Evolutionary conservation across 306 rosid genomes (phyloP).

Genomic region (Albizia julibrissin): DNA sequence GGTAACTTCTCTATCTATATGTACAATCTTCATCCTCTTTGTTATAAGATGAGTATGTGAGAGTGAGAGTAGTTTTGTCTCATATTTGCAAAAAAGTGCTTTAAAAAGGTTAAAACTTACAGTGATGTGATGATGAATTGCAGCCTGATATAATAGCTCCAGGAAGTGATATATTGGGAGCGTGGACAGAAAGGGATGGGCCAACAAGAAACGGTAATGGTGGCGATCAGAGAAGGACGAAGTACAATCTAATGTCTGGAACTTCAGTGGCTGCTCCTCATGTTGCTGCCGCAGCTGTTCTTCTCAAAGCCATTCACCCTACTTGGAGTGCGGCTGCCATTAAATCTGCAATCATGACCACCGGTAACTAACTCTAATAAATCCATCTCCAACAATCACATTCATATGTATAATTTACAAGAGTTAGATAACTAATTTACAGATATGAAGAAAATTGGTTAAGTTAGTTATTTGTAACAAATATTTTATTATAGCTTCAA

Average conservation of each 20-base stretch:
- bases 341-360: conserved; percentile 85
- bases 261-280: conserved; percentile 87
- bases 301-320: conserved; percentile 82
- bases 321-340: conserved; percentile 85
- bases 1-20: conserved; percentile 31
- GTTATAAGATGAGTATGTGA: too few species aligned
- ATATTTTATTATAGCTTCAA: conserved; percentile 44
- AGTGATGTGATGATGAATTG: not conserved
- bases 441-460: too few species aligned
- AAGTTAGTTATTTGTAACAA: too few species aligned
- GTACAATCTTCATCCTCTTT: too few species aligned
- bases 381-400: not conserved
- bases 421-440: too few species aligned
- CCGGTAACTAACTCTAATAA: conserved; percentile 46
- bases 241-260: conserved; percentile 73
- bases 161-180: conserved; percentile 82
- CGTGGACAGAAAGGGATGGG: conserved; percentile 72
- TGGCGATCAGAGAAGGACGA: conserved; percentile 50
- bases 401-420: not conserved
- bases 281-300: conserved; percentile 70
- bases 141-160: conserved; percentile 99
- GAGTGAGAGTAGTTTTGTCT: too few species aligned
- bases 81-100: too few species aligned
- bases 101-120: too few species aligned
- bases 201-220: conserved; percentile 54